A percentile compares a stretch with the other conserved stretches of the same genome.
phyloP scores from a whole-genome alignment of 2,329 filamentous ascomycete species.

The Stemphylium vesicarium region DNA sequence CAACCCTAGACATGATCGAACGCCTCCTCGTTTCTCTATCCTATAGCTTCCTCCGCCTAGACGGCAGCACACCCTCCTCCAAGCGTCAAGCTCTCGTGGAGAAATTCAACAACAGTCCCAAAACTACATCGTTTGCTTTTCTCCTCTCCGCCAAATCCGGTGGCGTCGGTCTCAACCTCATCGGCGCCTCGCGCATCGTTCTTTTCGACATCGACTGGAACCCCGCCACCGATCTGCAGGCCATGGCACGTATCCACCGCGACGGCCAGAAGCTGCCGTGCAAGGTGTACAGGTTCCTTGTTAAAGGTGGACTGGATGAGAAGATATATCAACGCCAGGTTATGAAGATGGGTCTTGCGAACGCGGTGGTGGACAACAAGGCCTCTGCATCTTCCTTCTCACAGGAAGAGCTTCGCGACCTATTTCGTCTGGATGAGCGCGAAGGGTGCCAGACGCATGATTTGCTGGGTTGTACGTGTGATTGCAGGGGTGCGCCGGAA shows the following conservation, averaged over 20 bases:
- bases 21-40: constrained; percentile 65
- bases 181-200: constrained; percentile 72
- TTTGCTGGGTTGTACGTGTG: constrained; percentile 67
- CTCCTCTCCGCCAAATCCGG: constrained; percentile 76
- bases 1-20: constrained; percentile 71
- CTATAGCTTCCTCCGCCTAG: constrained; percentile 70
- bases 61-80: constrained; percentile 68
- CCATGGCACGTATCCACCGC: constrained; percentile 76
- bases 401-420: constrained; percentile 67
- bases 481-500: constrained; percentile 56
- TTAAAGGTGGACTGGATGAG: constrained; percentile 73
- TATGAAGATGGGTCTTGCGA: constrained; percentile 72
- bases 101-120: constrained; percentile 68
- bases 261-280: constrained; percentile 73
- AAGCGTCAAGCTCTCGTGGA: constrained; percentile 74
- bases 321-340: constrained; percentile 78
- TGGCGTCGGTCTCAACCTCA: constrained; percentile 72
- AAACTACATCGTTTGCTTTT: constrained; percentile 68
- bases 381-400: constrained; percentile 67
- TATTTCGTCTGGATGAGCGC: constrained; percentile 69
- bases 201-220: constrained; percentile 81
- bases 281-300: constrained; percentile 72
- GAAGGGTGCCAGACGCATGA: constrained; percentile 71
- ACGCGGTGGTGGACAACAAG: constrained; percentile 74
- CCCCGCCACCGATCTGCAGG: constrained; percentile 73